Base-by-base conservation (phyloP, 768 basidiomycete species). In the Podaxis mareebaensis region DNA sequence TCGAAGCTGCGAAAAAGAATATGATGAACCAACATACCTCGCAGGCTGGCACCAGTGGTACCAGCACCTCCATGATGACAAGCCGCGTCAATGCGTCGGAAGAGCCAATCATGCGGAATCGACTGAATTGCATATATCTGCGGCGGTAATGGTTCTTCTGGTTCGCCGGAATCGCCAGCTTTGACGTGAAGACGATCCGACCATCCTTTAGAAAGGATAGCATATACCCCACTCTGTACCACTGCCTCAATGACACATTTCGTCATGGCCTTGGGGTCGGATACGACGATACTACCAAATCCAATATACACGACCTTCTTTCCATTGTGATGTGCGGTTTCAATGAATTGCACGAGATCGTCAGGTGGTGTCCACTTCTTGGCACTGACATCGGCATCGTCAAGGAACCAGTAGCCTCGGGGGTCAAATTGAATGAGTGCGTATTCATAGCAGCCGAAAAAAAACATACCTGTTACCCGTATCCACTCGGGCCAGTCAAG, bases 401-500 rank as follows among this genome's bases (percentile, higher is more conserved):
- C 87, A 52, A 99, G 83, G 84, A 95, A 96, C 96, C 96, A 99
- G 74, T 97, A 99, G 8, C 96, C 96, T 93, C 55, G 8, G 30
- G 44, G 28, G 33, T 33, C 13, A 56, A 39, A 40, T 26, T 62
- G n/a, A 60, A 38, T 60, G 46, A 49, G 58, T 13, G 26, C 54
- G 24, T 15, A 22, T 20, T 48, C 30, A 17, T 11, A 46, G 30
- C 11, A 28, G 22, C 20, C 12, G 53, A 2, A 33, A 33, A 15
- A 28, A 17, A 48, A 67, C 71, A 63, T 68, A 91, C 93, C 93
- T 65, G 95, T 95, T 1, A 96, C 86, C 46, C 92, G 90, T 66
- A 99, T 98, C 95, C 96, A 98, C 75, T 99, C 96, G 3, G 95
- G 94, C 97, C 97, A 99, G 74, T 99, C 96, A 60, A 99, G 77